These are phyloP conservation scores for Pyrenopolyporus hunteri DNA, from an alignment of 495 filamentous ascomycete species.

Conservation along the genomic window DNA sequence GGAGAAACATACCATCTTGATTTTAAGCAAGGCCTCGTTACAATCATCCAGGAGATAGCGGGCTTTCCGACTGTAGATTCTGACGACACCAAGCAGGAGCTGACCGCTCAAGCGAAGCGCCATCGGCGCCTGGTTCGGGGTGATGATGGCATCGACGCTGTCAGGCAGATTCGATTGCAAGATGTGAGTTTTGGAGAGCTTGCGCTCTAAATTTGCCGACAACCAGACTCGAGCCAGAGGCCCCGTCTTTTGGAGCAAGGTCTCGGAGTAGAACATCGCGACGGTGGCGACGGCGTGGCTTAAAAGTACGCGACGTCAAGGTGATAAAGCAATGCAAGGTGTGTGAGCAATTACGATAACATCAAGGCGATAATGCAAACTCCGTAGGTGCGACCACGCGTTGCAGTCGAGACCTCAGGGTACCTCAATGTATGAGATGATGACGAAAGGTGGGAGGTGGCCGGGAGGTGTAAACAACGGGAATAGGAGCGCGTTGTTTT, in stretches of 20 bases:
- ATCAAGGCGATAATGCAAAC: constrained; percentile 36
- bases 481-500: constrained; percentile 49
- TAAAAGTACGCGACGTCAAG: constrained; percentile 41
- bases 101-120: constrained; percentile 93
- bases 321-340: constrained; percentile 13
- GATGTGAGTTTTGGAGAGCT: constrained; percentile 93
- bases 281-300: constrained; percentile 45
- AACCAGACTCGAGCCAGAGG: constrained; percentile 97
- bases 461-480: constrained; percentile 45
- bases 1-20: constrained; percentile 83
- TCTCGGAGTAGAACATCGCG: constrained; percentile 98
- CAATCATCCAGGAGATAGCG: constrained; percentile 96
- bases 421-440: constrained; percentile 26
- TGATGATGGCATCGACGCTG: constrained; percentile 92
- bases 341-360: constrained; percentile 36
- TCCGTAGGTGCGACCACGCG: constrained; percentile 35
- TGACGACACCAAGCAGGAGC: constrained; percentile 90
- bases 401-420: constrained; percentile 7
- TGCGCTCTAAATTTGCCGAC: constrained; percentile 95
- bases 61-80: constrained; percentile 96
- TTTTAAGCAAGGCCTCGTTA: constrained; percentile 94
- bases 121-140: constrained; percentile 92
- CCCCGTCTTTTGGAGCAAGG: constrained; percentile 93
- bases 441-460: constrained; percentile 30
- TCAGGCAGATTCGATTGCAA: constrained; percentile 89